Evolutionary conservation across 2,329 filamentous ascomycete genomes (phyloP).

Genomic region (Teratosphaeriaceae sp.): DNA sequence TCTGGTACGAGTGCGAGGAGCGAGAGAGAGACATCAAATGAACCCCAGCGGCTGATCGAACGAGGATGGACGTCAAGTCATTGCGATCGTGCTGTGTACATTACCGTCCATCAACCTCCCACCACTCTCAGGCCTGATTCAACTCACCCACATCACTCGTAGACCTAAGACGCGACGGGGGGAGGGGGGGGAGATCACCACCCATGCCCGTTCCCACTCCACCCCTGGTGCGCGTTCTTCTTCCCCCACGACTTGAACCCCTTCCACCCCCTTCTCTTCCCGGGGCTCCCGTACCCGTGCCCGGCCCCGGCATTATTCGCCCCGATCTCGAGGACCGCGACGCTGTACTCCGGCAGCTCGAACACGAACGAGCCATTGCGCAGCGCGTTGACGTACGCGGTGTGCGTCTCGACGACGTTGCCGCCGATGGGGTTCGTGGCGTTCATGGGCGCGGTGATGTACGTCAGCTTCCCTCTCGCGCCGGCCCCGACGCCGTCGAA

Average conservation of each 20-base stretch:
- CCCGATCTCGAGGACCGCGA: constrained; percentile 46
- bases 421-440: constrained; percentile 29
- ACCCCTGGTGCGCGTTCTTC: background rate
- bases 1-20: too few species aligned
- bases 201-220: background rate
- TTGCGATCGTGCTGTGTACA: too few species aligned
- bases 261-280: constrained; percentile 12
- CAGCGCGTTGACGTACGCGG: constrained; percentile 35
- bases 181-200: too few species aligned
- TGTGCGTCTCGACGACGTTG: constrained; percentile 45
- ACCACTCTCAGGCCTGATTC: too few species aligned
- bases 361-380: constrained; percentile 46
- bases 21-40: too few species aligned
- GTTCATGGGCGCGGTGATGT: constrained; percentile 33
- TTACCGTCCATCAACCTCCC: too few species aligned
- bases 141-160: too few species aligned
- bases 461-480: constrained; percentile 33
- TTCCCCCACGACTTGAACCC: constrained; percentile 10
- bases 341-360: constrained; percentile 47
- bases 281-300: constrained; percentile 7
- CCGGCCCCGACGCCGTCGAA: constrained; percentile 32
- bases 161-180: too few species aligned
- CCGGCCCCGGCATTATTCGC: constrained; percentile 7
- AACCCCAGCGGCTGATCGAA: too few species aligned
- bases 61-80: too few species aligned